A percentile compares a stretch with the other conserved stretches of the same genome.
phyloP scores from a whole-genome alignment of 1,284 basidiomycete species.

The Schizophyllum amplum region DNA sequence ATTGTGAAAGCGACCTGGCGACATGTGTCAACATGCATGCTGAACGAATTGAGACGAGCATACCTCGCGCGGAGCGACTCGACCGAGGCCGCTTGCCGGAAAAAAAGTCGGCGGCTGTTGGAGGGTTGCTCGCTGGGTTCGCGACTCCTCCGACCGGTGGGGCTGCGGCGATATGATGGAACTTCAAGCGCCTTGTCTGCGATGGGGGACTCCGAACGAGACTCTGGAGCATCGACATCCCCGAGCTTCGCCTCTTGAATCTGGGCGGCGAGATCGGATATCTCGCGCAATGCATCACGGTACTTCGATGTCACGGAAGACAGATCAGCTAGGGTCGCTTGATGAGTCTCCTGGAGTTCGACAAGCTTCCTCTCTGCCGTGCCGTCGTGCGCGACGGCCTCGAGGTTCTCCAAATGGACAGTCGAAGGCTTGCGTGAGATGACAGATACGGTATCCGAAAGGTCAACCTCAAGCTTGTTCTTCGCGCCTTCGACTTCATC shows the following conservation, averaged over 20 bases:
- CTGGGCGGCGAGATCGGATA: slow-evolving; percentile 79
- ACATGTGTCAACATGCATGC: neutral
- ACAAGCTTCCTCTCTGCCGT: slow-evolving; percentile 45
- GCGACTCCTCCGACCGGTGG: slow-evolving; percentile 36
- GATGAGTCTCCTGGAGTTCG: slow-evolving; percentile 66
- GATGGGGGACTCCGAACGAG: slow-evolving; percentile 35
- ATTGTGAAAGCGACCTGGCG: slow-evolving; percentile 73
- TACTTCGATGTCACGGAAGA: slow-evolving; percentile 76
- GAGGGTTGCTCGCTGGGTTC: slow-evolving; percentile 39
- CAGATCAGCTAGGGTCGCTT: slow-evolving; percentile 73
- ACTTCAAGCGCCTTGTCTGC: slow-evolving; percentile 40
- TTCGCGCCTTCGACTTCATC: slow-evolving; percentile 66
- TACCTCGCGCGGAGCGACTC: slow-evolving; percentile 81
- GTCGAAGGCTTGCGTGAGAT: neutral
- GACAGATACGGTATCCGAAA: slow-evolving; percentile 7
- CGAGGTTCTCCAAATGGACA: slow-evolving; percentile 20
- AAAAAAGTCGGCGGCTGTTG: slow-evolving; percentile 61
- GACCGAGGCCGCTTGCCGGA: slow-evolving; percentile 74
- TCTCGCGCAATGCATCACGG: slow-evolving; percentile 81
- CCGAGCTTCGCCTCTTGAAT: slow-evolving; percentile 73
- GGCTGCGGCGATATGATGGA: slow-evolving; percentile 39
- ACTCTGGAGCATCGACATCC: slow-evolving; percentile 24
- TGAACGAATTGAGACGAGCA: slow-evolving; percentile 1
- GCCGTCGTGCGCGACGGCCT: slow-evolving; percentile 17
- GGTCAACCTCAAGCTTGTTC: slow-evolving; percentile 47